These are phyloP conservation scores for Colletotrichum agaves DNA, from an alignment of 2,329 filamentous ascomycete genomes.

Conservation along the genomic window DNA sequence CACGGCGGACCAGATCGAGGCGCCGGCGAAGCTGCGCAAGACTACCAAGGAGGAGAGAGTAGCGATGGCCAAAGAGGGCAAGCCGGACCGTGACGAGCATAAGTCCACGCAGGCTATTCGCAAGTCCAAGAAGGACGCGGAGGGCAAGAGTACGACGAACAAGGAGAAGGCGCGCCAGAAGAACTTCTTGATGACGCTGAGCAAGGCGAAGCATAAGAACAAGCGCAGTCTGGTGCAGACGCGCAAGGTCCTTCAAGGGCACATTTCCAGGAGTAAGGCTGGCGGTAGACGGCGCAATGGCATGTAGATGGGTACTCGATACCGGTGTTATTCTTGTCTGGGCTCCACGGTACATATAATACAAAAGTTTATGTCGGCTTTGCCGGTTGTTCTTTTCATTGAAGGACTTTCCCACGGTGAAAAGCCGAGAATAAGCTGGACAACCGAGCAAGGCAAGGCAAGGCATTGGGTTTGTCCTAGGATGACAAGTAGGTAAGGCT, in stretches of 20 bases:
- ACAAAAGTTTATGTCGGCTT: background rate
- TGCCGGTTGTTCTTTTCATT: too few species aligned
- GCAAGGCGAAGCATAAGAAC: constrained; percentile 94
- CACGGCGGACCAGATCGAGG: constrained; percentile 92
- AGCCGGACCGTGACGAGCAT: constrained; percentile 81
- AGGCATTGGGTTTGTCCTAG: too few species aligned
- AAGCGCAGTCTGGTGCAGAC: constrained; percentile 94
- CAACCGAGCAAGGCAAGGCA: too few species aligned
- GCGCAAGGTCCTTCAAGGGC: constrained; percentile 80
- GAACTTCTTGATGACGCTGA: constrained; percentile 98
- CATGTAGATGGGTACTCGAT: constrained; percentile 9
- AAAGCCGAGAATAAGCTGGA: too few species aligned
- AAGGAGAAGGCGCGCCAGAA: constrained; percentile 96
- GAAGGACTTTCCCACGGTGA: too few species aligned
- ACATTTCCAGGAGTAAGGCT: constrained; percentile 84
- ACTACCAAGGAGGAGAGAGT: constrained; percentile 90
- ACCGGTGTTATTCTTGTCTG: background rate
- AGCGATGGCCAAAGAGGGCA: constrained; percentile 83
- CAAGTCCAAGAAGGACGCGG: constrained; percentile 85
- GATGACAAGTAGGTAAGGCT: too few species aligned
- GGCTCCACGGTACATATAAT: background rate
- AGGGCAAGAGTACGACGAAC: constrained; percentile 97
- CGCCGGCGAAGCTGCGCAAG: constrained; percentile 83
- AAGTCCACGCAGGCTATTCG: constrained; percentile 86
- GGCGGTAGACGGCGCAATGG: constrained; percentile 83